Percentiles rank a stretch among this genome's conserved stretches.
Evolutionary conservation across 768 basidiomycete genomes (phyloP).

Genomic region (Boletus barrowsii): DNA sequence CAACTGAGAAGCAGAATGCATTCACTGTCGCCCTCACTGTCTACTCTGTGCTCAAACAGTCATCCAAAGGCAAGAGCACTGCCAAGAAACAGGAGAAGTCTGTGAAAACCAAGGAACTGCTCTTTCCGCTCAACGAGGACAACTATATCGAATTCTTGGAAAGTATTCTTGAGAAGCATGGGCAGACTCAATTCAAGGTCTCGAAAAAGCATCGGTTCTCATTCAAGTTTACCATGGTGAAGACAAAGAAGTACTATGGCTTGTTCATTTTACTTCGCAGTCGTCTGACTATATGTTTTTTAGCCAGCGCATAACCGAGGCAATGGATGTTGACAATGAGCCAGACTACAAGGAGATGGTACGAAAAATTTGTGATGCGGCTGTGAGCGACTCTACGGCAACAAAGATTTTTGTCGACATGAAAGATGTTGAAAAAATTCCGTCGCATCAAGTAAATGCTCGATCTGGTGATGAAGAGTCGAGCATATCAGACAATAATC

Average conservation of each 20-base stretch:
- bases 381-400: neutral
- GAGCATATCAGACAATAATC: neutral
- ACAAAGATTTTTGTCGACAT: slow-evolving; percentile 12
- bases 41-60: neutral
- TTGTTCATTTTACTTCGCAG: too few species aligned
- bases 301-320: neutral
- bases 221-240: neutral
- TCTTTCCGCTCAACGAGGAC: neutral
- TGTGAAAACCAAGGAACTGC: neutral
- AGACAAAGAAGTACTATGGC: neutral
- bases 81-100: neutral
- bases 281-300: neutral
- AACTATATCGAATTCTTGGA: slow-evolving; percentile 1
- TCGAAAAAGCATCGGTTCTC: neutral
- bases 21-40: neutral
- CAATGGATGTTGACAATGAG: slow-evolving; percentile 6
- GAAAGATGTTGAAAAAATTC: neutral
- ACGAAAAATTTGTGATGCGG: too few species aligned
- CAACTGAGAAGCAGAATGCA: too few species aligned
- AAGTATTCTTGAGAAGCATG: slow-evolving; percentile 5
- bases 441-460: neutral
- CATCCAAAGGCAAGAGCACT: neutral
- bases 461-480: neutral
- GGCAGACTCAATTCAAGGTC: neutral
- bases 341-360: slow-evolving; percentile 14